These are phyloP conservation scores for Hanseniaspora taiwanica DNA, from an alignment of 805 yeast genomes.

Conservation along the genomic window DNA sequence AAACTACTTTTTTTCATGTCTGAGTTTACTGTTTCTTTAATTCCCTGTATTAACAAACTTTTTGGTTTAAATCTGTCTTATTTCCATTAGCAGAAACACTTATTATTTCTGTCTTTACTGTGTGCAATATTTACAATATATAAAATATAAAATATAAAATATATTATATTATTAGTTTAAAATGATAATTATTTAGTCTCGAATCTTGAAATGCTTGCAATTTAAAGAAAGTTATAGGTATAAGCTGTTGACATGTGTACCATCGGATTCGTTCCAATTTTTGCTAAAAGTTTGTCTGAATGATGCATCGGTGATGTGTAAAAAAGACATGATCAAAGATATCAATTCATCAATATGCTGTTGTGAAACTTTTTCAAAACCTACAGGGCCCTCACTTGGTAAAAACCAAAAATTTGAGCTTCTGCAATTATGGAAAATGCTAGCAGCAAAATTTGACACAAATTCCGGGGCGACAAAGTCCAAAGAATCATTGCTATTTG, in stretches of 20 bases:
- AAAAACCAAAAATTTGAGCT: conserved; percentile 13
- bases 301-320: conserved; percentile 2
- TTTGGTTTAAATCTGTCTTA: no score
- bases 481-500: conserved; percentile 14
- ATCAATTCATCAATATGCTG: conserved; percentile 18
- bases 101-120: no score
- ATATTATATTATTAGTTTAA: no score
- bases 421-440: conserved; percentile 18
- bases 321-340: conserved; percentile 10
- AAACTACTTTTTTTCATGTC: no score
- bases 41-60: no score
- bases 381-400: conserved; percentile 51
- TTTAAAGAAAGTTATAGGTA: not conserved
- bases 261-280: conserved; percentile 6
- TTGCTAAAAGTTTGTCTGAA: not conserved
- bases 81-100: no score
- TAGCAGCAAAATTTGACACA: conserved; percentile 44
- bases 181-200: no score
- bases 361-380: conserved; percentile 37
- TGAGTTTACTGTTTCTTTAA: no score
- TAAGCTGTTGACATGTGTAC: conserved; percentile 4
- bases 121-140: no score
- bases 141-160: no score
- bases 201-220: not conserved
- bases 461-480: conserved; percentile 46